Percentiles rank a stretch among this genome's conserved stretches.
These are phyloP conservation scores for Lactarius psammicola DNA, from an alignment of 768 basidiomycete genomes.

Conservation along the genomic window DNA sequence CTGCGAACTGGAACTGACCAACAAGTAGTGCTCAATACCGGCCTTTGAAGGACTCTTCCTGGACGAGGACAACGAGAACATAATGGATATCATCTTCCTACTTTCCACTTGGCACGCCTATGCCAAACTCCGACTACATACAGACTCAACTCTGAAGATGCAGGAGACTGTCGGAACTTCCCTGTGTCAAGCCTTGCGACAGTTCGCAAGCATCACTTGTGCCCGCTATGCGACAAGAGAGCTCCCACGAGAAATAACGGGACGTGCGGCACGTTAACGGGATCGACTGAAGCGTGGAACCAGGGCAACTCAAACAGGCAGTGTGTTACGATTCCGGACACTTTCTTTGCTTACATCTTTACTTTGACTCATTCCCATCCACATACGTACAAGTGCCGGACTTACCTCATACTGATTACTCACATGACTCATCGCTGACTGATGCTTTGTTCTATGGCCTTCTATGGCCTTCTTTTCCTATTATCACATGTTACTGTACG, in stretches of 20 bases:
- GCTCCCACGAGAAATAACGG: background rate
- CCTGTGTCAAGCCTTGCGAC: background rate
- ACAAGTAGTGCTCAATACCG: background rate
- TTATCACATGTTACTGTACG: no score
- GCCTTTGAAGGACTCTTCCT: conserved; percentile 29
- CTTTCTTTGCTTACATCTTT: no score
- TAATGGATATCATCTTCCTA: conserved; percentile 36
- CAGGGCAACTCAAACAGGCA: background rate
- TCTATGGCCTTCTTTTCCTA: no score
- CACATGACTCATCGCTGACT: no score
- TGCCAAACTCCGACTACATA: background rate
- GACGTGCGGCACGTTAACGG: no score
- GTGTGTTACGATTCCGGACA: no score
- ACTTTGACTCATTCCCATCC: no score
- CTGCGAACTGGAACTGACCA: background rate
- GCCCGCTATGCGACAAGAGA: background rate
- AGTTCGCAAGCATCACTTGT: background rate
- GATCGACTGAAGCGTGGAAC: background rate
- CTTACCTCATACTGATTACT: no score
- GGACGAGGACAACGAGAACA: conserved; percentile 42
- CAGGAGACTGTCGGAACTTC: background rate
- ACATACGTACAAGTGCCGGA: no score
- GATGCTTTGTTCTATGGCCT: no score
- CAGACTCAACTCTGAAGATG: background rate
- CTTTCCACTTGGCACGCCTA: background rate